A percentile compares a stretch with the other conserved stretches of the same genome.
phyloP scores from a whole-genome alignment of 2,329 filamentous ascomycete species.

The Colletotrichum sp. region DNA sequence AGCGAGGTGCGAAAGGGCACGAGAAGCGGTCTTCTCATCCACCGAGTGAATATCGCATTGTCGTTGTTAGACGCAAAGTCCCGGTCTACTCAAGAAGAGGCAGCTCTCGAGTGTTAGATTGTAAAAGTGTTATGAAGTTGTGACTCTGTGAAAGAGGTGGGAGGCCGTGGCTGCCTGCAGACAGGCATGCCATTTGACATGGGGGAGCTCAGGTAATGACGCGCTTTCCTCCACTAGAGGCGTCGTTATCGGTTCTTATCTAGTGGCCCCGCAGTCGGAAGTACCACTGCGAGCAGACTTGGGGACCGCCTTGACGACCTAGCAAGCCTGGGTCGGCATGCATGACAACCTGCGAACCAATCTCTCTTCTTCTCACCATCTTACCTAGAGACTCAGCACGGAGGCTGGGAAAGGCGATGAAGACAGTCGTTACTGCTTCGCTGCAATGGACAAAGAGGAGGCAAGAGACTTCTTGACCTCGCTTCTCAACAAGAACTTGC shows the following conservation, averaged over 20 bases:
- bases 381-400: neutral
- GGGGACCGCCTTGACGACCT: neutral
- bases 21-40: slow-evolving; percentile 22
- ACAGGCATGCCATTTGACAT: neutral
- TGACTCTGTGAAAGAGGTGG: slow-evolving; percentile 3
- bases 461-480: slow-evolving; percentile 63
- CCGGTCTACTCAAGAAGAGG: neutral
- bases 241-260: slow-evolving; percentile 14
- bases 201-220: slow-evolving; percentile 12
- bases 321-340: neutral
- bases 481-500: slow-evolving; percentile 79
- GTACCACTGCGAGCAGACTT: neutral
- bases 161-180: neutral
- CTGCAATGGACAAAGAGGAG: slow-evolving; percentile 53
- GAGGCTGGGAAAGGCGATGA: neutral
- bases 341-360: neutral
- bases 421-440: neutral
- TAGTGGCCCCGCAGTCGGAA: neutral
- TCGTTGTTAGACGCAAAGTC: neutral
- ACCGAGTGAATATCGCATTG: neutral
- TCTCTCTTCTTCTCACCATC: neutral
- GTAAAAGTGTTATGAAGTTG: neutral
- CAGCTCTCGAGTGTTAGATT: neutral
- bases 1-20: neutral
- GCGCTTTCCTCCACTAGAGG: slow-evolving; percentile 8